A percentile compares a stretch with the other conserved stretches of the same genome.
These are phyloP conservation scores for Dothideomycetes sp. DNA, from an alignment of 2,329 filamentous ascomycete genomes.

Conservation along the genomic window DNA sequence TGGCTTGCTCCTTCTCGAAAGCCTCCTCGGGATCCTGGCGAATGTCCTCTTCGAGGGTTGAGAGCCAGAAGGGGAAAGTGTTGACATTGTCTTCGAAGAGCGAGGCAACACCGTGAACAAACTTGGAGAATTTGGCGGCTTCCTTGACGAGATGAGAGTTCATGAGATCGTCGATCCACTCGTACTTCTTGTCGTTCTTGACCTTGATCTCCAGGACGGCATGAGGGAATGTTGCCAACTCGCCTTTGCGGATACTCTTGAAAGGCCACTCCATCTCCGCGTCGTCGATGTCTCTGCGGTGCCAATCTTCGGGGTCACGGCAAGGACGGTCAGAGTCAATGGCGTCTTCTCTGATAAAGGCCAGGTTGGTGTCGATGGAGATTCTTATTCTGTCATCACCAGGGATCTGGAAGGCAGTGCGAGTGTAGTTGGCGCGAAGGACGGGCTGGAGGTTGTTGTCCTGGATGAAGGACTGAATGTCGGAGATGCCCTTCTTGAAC, in stretches of 20 bases:
- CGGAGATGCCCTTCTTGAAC: slow-evolving; percentile 62
- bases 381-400: slow-evolving; percentile 83
- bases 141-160: slow-evolving; percentile 85
- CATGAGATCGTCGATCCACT: slow-evolving; percentile 90
- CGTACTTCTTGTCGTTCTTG: slow-evolving; percentile 57
- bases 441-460: slow-evolving; percentile 72
- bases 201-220: slow-evolving; percentile 90
- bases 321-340: slow-evolving; percentile 79
- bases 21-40: slow-evolving; percentile 83
- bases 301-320: slow-evolving; percentile 81
- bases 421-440: slow-evolving; percentile 82
- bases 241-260: slow-evolving; percentile 75
- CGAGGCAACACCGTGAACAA: slow-evolving; percentile 83
- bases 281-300: slow-evolving; percentile 81
- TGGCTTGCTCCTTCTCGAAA: slow-evolving; percentile 84
- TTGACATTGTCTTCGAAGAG: slow-evolving; percentile 94
- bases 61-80: slow-evolving; percentile 91
- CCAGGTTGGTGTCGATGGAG: slow-evolving; percentile 84
- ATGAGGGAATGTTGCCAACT: slow-evolving; percentile 83
- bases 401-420: slow-evolving; percentile 94
- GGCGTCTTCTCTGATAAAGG: slow-evolving; percentile 68
- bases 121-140: slow-evolving; percentile 88
- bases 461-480: slow-evolving; percentile 72
- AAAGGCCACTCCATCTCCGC: slow-evolving; percentile 79
- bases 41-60: slow-evolving; percentile 85